Evolutionary conservation across 805 yeast species (phyloP).

Genomic region (Candida piceae): DNA sequence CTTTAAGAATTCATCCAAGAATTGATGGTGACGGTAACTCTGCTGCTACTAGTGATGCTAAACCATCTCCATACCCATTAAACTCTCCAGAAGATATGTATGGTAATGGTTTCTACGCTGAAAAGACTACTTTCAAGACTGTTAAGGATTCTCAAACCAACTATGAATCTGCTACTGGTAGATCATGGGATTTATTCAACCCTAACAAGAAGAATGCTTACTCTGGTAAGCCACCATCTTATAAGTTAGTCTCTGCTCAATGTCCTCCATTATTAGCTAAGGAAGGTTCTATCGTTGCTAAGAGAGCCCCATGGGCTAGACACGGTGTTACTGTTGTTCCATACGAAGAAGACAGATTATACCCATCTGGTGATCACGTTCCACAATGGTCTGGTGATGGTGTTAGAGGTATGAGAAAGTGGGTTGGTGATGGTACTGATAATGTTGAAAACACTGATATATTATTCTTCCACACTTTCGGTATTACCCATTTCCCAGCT

Average conservation of each 20-base stretch:
- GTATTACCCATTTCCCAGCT: constrained; percentile 81
- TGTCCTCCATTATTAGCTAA: constrained; percentile 70
- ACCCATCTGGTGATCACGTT: constrained; percentile 78
- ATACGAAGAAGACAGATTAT: constrained; percentile 65
- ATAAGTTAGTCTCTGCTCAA: constrained; percentile 72
- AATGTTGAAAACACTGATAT: constrained; percentile 63
- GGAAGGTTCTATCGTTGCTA: constrained; percentile 67
- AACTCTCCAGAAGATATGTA: constrained; percentile 70
- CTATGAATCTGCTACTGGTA: constrained; percentile 54
- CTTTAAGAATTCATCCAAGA: constrained; percentile 75
- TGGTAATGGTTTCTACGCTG: constrained; percentile 70
- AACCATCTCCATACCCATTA: constrained; percentile 49
- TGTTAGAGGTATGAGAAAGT: constrained; percentile 56
- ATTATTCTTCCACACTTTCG: constrained; percentile 75
- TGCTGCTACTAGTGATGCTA: constrained; percentile 62
- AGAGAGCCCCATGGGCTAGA: constrained; percentile 81
- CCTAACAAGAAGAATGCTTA: constrained; percentile 61
- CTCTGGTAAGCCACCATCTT: constrained; percentile 72
- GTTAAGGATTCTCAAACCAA: constrained; percentile 62
- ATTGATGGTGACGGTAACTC: constrained; percentile 78
- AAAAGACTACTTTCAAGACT: constrained; percentile 62
- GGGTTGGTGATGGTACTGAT: constrained; percentile 61
- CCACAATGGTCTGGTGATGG: constrained; percentile 74
- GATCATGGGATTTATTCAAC: constrained; percentile 77
- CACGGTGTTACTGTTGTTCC: constrained; percentile 65